Percentiles rank a stretch among this genome's conserved stretches.
Conservation (phyloP, 164 flowering plant genomes). For the Vitis rotundifolia region DNA sequence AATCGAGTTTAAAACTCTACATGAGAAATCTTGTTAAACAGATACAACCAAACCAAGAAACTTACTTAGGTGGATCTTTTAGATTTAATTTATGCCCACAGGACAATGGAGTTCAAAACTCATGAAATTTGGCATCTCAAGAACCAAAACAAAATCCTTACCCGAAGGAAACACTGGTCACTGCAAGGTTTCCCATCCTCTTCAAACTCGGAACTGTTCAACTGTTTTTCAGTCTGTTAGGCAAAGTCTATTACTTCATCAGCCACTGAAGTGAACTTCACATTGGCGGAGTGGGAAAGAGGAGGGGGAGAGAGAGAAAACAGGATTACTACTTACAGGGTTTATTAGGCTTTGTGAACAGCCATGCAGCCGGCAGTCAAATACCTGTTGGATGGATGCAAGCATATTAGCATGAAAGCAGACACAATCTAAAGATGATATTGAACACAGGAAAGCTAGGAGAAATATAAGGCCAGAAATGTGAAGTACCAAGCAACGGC, state of each 20-base stretch:
- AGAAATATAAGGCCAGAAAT: constrained; percentile 1
- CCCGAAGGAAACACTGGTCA: constrained; percentile 79
- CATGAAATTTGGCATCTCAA: neutral
- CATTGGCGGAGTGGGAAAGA: neutral
- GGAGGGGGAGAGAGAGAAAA: neutral
- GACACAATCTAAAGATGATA: constrained; percentile 1
- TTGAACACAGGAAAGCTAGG: neutral
- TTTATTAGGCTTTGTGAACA: constrained; percentile 72
- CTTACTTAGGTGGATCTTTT: too few relatives aligned
- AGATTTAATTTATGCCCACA: too few relatives aligned
- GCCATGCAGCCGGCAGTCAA: constrained; percentile 97
- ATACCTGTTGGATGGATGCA: constrained; percentile 51
- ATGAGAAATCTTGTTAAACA: too few relatives aligned
- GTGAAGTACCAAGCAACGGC: constrained; percentile 88
- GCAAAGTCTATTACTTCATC: constrained; percentile 12
- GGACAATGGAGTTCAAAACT: neutral
- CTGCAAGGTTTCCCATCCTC: constrained; percentile 84
- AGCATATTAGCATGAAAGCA: constrained; percentile 8
- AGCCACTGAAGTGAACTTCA: constrained; percentile 7
- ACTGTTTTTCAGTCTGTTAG: constrained; percentile 78
- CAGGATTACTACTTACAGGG: constrained; percentile 60
- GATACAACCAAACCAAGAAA: too few relatives aligned
- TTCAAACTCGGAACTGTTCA: constrained; percentile 52
- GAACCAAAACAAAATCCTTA: constrained; percentile 24
- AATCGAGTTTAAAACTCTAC: too few relatives aligned